phyloP scores from a whole-genome alignment of 176 grass and related monocot species.

The Pontederia crassipes region DNA sequence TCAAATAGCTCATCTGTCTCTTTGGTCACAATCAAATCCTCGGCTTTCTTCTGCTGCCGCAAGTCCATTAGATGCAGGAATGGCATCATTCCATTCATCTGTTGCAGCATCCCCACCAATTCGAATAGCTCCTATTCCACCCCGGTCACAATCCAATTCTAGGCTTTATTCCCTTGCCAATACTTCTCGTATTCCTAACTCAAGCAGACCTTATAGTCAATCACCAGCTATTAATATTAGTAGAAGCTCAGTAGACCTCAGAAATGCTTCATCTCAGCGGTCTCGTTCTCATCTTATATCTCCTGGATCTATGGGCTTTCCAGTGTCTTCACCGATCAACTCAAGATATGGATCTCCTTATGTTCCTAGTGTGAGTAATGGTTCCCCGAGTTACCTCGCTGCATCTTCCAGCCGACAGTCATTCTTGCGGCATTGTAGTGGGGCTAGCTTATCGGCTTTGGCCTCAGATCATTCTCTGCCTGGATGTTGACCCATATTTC shows the following conservation, averaged over 20 bases:
- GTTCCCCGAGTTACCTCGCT: constrained; percentile 40
- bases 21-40: neutral
- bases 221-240: constrained; percentile 24
- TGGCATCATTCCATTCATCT: constrained; percentile 38
- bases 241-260: constrained; percentile 8
- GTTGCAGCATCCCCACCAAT: constrained; percentile 8
- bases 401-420: constrained; percentile 52
- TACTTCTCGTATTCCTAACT: constrained; percentile 23
- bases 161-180: constrained; percentile 10
- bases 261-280: constrained; percentile 18
- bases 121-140: neutral
- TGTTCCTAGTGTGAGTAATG: constrained; percentile 36
- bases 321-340: constrained; percentile 51
- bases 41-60: constrained; percentile 10
- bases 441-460: constrained; percentile 25
- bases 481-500: constrained; percentile 36
- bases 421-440: constrained; percentile 26
- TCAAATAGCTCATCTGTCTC: constrained; percentile 1
- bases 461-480: constrained; percentile 36
- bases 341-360: constrained; percentile 34
- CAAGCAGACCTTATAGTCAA: constrained; percentile 23
- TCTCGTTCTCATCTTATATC: constrained; percentile 26
- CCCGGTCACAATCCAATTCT: constrained; percentile 16
- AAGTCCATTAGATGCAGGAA: constrained; percentile 34
- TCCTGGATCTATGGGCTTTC: constrained; percentile 40